phyloP scores from a whole-genome alignment of 305 asterid species.

The Solanum hybrid region DNA sequence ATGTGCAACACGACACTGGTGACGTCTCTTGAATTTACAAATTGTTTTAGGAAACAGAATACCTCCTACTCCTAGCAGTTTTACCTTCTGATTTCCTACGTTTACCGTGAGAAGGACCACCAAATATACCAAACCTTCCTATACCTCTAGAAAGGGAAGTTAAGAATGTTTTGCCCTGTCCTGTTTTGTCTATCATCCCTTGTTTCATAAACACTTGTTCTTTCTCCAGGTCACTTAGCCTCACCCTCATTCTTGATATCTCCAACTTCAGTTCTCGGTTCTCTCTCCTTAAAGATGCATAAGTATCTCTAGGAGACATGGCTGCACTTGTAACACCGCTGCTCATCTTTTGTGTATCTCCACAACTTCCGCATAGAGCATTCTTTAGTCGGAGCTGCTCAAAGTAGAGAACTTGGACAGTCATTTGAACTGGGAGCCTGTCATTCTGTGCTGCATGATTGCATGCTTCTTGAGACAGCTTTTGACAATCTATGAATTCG shows the following conservation, averaged over 20 bases:
- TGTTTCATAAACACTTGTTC: conserved; percentile 59
- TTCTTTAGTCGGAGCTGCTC: conserved; percentile 54
- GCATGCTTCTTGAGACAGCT: conserved; percentile 62
- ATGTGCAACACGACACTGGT: neutral
- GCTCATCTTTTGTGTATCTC: conserved; percentile 48
- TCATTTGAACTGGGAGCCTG: conserved; percentile 50
- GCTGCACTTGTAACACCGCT: conserved; percentile 51
- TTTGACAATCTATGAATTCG: conserved; percentile 54
- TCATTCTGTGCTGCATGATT: conserved; percentile 65
- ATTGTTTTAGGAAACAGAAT: conserved; percentile 28
- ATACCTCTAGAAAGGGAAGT: conserved; percentile 61
- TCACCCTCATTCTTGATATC: conserved; percentile 57
- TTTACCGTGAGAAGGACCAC: conserved; percentile 31
- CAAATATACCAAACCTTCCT: conserved; percentile 45
- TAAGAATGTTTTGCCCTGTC: conserved; percentile 37
- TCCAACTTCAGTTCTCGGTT: conserved; percentile 57
- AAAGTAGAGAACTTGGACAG: conserved; percentile 43
- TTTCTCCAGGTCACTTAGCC: conserved; percentile 62
- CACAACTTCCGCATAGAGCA: conserved; percentile 35
- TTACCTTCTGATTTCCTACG: conserved; percentile 27
- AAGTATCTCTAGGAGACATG: conserved; percentile 53
- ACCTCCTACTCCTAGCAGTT: conserved; percentile 39
- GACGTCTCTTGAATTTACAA: neutral
- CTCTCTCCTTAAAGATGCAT: conserved; percentile 59
- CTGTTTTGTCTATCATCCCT: conserved; percentile 52